Conservation (phyloP, 1,284 basidiomycete genomes). For the Vanrija pseudolonga region DNA sequence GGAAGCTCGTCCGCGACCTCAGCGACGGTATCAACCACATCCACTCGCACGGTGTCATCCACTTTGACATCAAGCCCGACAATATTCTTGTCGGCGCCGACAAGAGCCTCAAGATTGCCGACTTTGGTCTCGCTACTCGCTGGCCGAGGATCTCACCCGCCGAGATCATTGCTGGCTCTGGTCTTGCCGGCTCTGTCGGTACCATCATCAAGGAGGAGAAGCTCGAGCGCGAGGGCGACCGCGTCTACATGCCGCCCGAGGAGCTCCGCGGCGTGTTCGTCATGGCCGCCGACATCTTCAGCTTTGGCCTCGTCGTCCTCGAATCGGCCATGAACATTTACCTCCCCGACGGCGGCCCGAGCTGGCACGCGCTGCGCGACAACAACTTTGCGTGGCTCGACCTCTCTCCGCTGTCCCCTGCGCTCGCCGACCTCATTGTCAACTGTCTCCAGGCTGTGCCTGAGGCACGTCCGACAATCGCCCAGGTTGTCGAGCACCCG, state of each 20-base stretch:
- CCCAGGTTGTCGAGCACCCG: slow-evolving; percentile 61
- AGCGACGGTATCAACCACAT: slow-evolving; percentile 84
- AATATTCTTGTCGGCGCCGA: slow-evolving; percentile 90
- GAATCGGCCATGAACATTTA: slow-evolving; percentile 95
- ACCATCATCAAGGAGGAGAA: slow-evolving; percentile 43
- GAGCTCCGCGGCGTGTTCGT: slow-evolving; percentile 88
- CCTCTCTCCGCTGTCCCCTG: slow-evolving; percentile 62
- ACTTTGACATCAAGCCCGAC: slow-evolving; percentile 96
- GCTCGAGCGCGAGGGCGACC: slow-evolving; percentile 91
- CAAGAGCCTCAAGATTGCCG: slow-evolving; percentile 93
- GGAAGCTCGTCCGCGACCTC: slow-evolving; percentile 94
- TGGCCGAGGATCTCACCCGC: slow-evolving; percentile 62
- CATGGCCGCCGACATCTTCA: slow-evolving; percentile 93
- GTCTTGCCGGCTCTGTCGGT: slow-evolving; percentile 36
- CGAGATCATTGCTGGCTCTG: slow-evolving; percentile 47
- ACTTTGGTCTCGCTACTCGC: slow-evolving; percentile 93
- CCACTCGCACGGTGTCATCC: slow-evolving; percentile 82
- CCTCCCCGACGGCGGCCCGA: slow-evolving; percentile 89
- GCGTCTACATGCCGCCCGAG: slow-evolving; percentile 97
- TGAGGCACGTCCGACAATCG: slow-evolving; percentile 58
- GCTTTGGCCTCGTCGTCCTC: slow-evolving; percentile 90
- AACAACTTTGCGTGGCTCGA: slow-evolving; percentile 92
- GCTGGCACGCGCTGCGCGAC: slow-evolving; percentile 88
- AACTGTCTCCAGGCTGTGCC: slow-evolving; percentile 76
- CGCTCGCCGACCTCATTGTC: slow-evolving; percentile 67